Evolutionary conservation across 345 rosid genomes (phyloP).

Genomic region (Populus euphratica): DNA sequence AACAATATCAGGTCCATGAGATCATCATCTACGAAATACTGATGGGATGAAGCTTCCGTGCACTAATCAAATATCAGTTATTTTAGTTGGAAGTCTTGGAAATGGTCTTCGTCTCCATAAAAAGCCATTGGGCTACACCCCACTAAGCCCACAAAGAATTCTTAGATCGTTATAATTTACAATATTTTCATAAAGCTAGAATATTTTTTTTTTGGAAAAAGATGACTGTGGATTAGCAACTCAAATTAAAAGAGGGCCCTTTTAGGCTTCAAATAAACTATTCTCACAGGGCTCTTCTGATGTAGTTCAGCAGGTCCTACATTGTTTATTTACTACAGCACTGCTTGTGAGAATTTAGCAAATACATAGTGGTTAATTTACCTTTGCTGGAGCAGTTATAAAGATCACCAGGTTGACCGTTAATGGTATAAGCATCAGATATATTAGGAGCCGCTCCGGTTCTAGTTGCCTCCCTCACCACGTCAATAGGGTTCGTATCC

Average conservation of each 20-base stretch:
- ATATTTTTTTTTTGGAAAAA: too few relatives aligned
- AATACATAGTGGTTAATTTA: slow-evolving; percentile 3
- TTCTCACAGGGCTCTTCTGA: too few relatives aligned
- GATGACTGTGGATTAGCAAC: background rate
- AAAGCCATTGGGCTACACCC: background rate
- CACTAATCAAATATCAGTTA: slow-evolving; percentile 2
- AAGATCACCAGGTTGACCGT: slow-evolving; percentile 94
- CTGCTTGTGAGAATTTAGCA: background rate
- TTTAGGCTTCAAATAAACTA: too few relatives aligned
- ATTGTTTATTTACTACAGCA: background rate
- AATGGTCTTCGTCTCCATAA: background rate
- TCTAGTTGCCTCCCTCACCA: slow-evolving; percentile 53
- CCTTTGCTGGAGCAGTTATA: slow-evolving; percentile 82
- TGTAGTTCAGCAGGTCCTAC: background rate
- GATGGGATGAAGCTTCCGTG: background rate
- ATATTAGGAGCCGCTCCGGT: slow-evolving; percentile 74
- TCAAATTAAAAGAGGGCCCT: background rate
- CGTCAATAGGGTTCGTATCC: slow-evolving; percentile 80
- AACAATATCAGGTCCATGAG: background rate
- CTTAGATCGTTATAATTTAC: background rate
- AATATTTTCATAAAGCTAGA: background rate
- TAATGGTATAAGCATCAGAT: slow-evolving; percentile 82
- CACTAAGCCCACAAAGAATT: background rate
- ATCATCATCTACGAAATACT: background rate
- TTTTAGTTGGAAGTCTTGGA: background rate